Conservation (phyloP, 1,284 basidiomycete genomes). For the Puccinia horiana region DNA sequence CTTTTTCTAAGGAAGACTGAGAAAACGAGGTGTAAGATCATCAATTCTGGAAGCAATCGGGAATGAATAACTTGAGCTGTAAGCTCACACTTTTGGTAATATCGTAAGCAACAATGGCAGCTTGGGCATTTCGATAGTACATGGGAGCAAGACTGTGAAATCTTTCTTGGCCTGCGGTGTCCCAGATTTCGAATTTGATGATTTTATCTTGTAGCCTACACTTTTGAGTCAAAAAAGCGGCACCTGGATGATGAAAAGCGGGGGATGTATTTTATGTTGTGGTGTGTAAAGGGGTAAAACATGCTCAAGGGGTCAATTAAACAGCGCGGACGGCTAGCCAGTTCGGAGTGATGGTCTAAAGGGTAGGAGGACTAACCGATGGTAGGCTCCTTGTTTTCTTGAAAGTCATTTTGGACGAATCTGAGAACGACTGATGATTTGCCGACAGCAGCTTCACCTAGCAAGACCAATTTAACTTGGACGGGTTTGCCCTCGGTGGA, state of each 20-base stretch:
- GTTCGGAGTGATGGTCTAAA: slow-evolving; percentile 65
- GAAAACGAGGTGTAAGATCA: not conserved
- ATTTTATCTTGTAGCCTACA: slow-evolving; percentile 81
- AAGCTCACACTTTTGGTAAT: slow-evolving; percentile 84
- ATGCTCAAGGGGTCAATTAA: slow-evolving; percentile 49
- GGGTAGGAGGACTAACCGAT: slow-evolving; percentile 70
- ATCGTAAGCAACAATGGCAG: slow-evolving; percentile 94
- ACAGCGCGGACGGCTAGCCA: slow-evolving; percentile 55
- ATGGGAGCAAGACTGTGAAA: slow-evolving; percentile 77
- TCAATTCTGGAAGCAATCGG: not conserved
- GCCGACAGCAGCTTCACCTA: slow-evolving; percentile 96
- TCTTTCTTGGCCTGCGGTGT: slow-evolving; percentile 90
- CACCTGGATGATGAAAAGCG: slow-evolving; percentile 50
- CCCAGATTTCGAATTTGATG: slow-evolving; percentile 76
- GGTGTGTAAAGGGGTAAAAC: not conserved
- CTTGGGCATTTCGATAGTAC: slow-evolving; percentile 98
- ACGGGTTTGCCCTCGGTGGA: slow-evolving; percentile 63
- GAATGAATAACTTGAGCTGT: not conserved
- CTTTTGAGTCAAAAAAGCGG: slow-evolving; percentile 69
- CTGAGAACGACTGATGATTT: slow-evolving; percentile 99
- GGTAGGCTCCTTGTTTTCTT: slow-evolving; percentile 95
- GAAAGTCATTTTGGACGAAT: slow-evolving; percentile 93
- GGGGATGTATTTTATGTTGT: slow-evolving; percentile 4
- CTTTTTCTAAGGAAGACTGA: slow-evolving; percentile 87
- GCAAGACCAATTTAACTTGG: slow-evolving; percentile 83